Evolutionary conservation across 1,284 basidiomycete genomes (phyloP), one percentile per base, ranked within the genome.

Genomic region (Moesziomyces aphidis): DNA sequence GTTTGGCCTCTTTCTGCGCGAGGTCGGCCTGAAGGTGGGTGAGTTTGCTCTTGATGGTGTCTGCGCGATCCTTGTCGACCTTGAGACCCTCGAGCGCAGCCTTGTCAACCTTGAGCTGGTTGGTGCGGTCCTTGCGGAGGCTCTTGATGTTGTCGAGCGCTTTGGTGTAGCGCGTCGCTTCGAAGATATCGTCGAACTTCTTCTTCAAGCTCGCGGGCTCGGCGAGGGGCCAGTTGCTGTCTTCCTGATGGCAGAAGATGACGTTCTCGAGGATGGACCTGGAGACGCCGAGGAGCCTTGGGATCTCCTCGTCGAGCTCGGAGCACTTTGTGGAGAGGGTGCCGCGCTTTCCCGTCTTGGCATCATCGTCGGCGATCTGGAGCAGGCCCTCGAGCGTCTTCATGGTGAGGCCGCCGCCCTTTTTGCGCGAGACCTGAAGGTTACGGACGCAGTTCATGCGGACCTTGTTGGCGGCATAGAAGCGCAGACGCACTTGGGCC

Each of bases 161-260:
- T 83, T 99, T 99, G 1, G 96, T 98, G 43, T 81, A 82, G 50
- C 78, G 76, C 2, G 96, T 99, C 1, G 97, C 97, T 85, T 99
- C 97, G 78, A 99, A 99, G 73, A 99, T 99, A 81, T 99, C 97
- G 80, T 99, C 97, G 74, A 97, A 98, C 85, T 97, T 97, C 88
- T 97, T 98, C 88, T 99, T 99, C 45, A 99, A 86, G 1, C 90
- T 89, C 0, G 93, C 88, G 0, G 96, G 93, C 80, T 99, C 97
- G 0, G 95, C 89, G 15, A 99, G 88, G 0, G 97, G 97, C 97
- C 97, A 99, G 81, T 95, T 97, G 0, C 94, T 95, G 63, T 99
- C 97, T 82, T 99, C 97, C 86, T 99, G 97, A 85, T 99, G 97
- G 85, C 97, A 99, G 83, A 99, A 99, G 67, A 99, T 98, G 80